These are phyloP conservation scores for Apiospora arundinis DNA, from an alignment of 2,329 filamentous ascomycete species.

Conservation along the genomic window DNA sequence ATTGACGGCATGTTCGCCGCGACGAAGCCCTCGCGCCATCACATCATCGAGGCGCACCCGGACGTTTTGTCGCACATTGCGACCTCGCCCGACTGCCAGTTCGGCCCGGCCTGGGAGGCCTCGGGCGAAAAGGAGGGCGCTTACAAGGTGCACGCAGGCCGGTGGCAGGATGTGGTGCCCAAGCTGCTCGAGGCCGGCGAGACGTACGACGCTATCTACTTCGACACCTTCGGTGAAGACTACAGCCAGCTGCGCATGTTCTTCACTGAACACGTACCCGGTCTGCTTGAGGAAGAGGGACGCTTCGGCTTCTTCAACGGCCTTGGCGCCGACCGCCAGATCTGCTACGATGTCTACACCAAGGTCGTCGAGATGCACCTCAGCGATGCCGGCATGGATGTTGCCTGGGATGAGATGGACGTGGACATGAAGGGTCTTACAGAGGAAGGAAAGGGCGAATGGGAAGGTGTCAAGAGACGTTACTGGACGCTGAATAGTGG, in stretches of 20 bases:
- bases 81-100: slow-evolving; percentile 50
- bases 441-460: slow-evolving; percentile 73
- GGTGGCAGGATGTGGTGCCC: slow-evolving; percentile 83
- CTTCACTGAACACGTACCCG: slow-evolving; percentile 86
- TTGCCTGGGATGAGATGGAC: slow-evolving; percentile 80
- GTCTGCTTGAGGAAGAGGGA: slow-evolving; percentile 73
- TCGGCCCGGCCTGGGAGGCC: slow-evolving; percentile 62
- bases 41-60: slow-evolving; percentile 87
- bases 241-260: slow-evolving; percentile 86
- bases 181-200: slow-evolving; percentile 70
- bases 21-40: slow-evolving; percentile 71
- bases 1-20: slow-evolving; percentile 78
- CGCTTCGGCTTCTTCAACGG: slow-evolving; percentile 91
- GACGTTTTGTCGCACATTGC: slow-evolving; percentile 72
- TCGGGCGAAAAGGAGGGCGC: slow-evolving; percentile 65
- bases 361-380: slow-evolving; percentile 92
- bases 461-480: slow-evolving; percentile 84
- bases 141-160: slow-evolving; percentile 74
- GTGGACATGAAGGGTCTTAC: slow-evolving; percentile 73
- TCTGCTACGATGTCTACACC: slow-evolving; percentile 96
- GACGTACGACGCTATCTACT: slow-evolving; percentile 89
- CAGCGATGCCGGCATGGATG: slow-evolving; percentile 85
- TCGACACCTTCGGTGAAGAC: slow-evolving; percentile 96
- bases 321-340: slow-evolving; percentile 86
- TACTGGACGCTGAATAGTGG: slow-evolving; percentile 87